Evolutionary conservation across 2,329 filamentous ascomycete genomes (phyloP).

Genomic region (Sarocladium brachiariae): DNA sequence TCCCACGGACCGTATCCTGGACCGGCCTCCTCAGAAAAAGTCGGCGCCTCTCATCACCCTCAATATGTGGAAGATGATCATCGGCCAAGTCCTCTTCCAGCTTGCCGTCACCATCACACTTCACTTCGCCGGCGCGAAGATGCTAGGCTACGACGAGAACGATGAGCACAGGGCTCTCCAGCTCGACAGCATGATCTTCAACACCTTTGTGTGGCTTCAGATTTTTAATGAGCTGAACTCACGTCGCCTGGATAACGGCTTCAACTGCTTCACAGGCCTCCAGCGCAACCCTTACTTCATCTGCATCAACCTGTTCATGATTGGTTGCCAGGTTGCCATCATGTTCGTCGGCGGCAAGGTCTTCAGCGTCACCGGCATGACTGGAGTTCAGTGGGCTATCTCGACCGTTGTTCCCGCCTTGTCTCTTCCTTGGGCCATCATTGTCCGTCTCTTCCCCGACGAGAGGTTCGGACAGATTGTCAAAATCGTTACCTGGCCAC

Average conservation of each 20-base stretch:
- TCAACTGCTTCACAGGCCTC: slow-evolving; percentile 55
- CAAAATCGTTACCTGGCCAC: slow-evolving; percentile 7
- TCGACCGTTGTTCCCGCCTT: slow-evolving; percentile 40
- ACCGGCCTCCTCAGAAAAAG: slow-evolving; percentile 46
- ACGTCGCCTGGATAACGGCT: slow-evolving; percentile 53
- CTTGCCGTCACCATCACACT: slow-evolving; percentile 43
- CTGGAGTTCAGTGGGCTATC: slow-evolving; percentile 48
- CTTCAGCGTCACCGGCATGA: slow-evolving; percentile 39
- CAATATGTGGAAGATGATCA: slow-evolving; percentile 57
- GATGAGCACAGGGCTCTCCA: slow-evolving; percentile 21
- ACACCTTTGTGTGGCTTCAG: slow-evolving; percentile 64
- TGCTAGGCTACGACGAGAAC: slow-evolving; percentile 41
- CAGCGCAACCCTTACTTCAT: slow-evolving; percentile 52
- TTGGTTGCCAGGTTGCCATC: slow-evolving; percentile 50
- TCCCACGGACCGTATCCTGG: slow-evolving; percentile 35
- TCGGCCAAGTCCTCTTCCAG: slow-evolving; percentile 48
- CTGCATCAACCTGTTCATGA: slow-evolving; percentile 48
- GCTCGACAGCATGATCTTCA: slow-evolving; percentile 56
- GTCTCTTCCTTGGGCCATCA: slow-evolving; percentile 42
- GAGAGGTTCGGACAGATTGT: slow-evolving; percentile 23
- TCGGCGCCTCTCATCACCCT: slow-evolving; percentile 63
- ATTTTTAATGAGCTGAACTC: slow-evolving; percentile 63
- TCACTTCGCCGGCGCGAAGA: slow-evolving; percentile 46
- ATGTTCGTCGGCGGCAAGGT: slow-evolving; percentile 50
- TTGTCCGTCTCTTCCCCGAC: slow-evolving; percentile 45